Conservation (phyloP, 78 protist species). For the Corallochytrium limacisporum region DNA sequence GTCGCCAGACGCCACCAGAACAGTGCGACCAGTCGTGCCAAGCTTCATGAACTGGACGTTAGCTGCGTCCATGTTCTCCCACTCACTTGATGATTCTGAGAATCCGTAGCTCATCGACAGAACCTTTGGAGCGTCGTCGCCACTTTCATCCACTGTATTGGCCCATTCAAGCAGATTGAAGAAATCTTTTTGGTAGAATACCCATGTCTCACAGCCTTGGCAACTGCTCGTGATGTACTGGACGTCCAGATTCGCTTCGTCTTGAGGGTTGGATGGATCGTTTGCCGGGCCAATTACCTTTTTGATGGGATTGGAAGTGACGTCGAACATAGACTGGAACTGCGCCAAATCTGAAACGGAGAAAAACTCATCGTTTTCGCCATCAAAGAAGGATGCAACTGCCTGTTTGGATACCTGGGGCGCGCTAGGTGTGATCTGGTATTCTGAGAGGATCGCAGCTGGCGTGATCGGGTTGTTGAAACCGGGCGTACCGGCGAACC, state of each 20-base stretch:
- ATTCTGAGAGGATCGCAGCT: too few species aligned
- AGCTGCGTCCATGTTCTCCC: conserved; percentile 20
- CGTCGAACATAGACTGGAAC: neutral
- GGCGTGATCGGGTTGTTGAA: too few species aligned
- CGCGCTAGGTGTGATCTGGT: too few species aligned
- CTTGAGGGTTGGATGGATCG: neutral
- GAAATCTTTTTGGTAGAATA: conserved; percentile 14
- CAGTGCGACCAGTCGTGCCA: conserved; percentile 37
- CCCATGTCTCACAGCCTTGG: too few species aligned
- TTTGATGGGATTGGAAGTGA: neutral
- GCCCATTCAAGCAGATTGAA: conserved; percentile 23
- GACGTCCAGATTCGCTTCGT: conserved; percentile 13
- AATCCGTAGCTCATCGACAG: conserved; percentile 36
- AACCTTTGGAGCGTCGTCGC: too few species aligned
- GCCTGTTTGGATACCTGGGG: too few species aligned
- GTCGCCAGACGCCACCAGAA: conserved; percentile 44
- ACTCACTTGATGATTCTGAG: conserved; percentile 3
- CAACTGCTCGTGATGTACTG: neutral
- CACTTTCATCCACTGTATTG: too few species aligned
- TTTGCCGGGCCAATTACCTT: neutral
- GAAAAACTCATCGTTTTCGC: too few species aligned
- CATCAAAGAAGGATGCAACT: too few species aligned
- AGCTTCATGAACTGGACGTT: conserved; percentile 33
- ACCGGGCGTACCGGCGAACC: too few species aligned
- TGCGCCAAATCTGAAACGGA: neutral